phyloP scores from a whole-genome alignment of 2,329 filamentous ascomycete genomes.

The Didymella glomerata region DNA sequence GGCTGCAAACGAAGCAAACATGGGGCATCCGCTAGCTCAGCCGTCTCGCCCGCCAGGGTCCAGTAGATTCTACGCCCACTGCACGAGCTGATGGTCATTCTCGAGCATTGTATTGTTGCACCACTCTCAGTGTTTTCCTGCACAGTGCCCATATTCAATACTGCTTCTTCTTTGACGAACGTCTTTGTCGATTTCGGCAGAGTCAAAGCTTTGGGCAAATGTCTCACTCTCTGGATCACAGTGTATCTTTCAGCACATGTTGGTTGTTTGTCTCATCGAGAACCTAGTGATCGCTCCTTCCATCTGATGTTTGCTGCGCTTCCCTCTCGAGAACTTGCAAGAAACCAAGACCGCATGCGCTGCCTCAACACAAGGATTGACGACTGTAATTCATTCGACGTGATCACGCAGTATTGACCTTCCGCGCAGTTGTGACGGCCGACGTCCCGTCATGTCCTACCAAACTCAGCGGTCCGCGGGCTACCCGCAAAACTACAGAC shows the following conservation, averaged over 20 bases:
- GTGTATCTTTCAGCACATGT: no score
- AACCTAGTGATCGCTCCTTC: no score
- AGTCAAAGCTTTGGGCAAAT: no score
- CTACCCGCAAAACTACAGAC: neutral
- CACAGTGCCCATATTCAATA: no score
- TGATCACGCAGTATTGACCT: neutral
- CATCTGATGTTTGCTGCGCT: neutral
- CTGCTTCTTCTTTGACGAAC: no score
- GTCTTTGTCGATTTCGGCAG: no score
- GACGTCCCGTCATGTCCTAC: neutral
- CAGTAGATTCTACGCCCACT: neutral
- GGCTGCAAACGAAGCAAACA: conserved; percentile 40
- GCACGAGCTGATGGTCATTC: neutral
- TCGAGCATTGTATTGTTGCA: no score
- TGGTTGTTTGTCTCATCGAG: no score
- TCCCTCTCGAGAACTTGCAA: neutral
- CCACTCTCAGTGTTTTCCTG: no score
- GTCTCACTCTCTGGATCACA: no score
- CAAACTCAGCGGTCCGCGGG: neutral
- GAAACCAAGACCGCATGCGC: neutral
- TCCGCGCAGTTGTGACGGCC: neutral
- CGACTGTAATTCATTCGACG: no score
- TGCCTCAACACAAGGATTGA: neutral
- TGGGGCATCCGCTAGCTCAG: neutral
- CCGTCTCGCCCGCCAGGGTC: neutral